phyloP scores from a whole-genome alignment of 108 stramenopile genomes.

The Chaetoceros muelleri region DNA sequence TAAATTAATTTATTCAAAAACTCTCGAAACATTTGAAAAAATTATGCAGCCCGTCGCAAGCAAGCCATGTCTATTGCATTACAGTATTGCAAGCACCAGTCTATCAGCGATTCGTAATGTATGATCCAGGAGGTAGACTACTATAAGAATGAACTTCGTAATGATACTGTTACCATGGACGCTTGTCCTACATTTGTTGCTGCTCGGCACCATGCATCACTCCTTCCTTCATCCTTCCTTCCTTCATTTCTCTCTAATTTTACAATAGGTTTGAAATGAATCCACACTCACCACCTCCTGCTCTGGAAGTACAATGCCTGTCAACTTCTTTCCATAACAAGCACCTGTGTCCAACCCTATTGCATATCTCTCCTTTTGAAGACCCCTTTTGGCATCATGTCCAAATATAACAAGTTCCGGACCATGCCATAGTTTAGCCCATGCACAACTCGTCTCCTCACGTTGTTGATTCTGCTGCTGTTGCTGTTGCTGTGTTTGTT shows the following conservation, averaged over 20 bases:
- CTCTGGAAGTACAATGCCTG: constrained; percentile 68
- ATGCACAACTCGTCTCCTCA: constrained; percentile 8
- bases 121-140: no score
- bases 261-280: constrained; percentile 25
- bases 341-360: constrained; percentile 88
- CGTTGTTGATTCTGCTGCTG: background rate
- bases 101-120: no score
- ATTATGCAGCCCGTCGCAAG: no score
- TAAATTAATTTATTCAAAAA: no score
- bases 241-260: constrained; percentile 17
- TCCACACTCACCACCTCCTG: constrained; percentile 46
- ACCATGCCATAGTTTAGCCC: constrained; percentile 57
- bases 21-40: no score
- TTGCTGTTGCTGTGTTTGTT: background rate
- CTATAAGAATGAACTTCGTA: no score
- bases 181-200: no score
- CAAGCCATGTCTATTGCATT: no score
- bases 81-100: no score
- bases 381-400: constrained; percentile 80
- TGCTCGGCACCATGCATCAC: no score
- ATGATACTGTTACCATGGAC: no score
- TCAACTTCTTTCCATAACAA: constrained; percentile 73
- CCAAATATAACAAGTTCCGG: constrained; percentile 76
- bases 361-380: constrained; percentile 51
- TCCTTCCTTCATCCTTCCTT: no score